Conservation (phyloP, 192 early-diverging fungal species). For the Coemansia sp. region DNA sequence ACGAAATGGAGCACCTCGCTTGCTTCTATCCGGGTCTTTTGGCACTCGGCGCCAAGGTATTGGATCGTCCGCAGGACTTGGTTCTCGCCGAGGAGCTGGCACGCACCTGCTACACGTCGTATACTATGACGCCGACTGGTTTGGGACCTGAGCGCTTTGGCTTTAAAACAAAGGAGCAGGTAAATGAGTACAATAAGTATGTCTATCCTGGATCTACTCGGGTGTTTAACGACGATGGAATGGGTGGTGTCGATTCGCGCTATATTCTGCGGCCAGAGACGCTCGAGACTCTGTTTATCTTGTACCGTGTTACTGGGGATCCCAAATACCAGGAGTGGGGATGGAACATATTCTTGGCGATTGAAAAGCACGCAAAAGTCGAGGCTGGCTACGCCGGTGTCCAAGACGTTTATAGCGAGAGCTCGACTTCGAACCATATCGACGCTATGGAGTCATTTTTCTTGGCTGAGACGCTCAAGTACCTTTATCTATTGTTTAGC, state of each 20-base stretch:
- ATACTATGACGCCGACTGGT: conserved; percentile 72
- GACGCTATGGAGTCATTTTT: conserved; percentile 81
- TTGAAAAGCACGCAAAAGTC: conserved; percentile 78
- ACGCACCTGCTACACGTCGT: conserved; percentile 77
- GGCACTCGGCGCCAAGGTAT: conserved; percentile 67
- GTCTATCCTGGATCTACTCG: neutral
- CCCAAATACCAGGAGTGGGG: conserved; percentile 75
- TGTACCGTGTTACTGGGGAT: conserved; percentile 85
- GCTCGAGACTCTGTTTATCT: conserved; percentile 82
- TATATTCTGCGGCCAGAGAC: conserved; percentile 88
- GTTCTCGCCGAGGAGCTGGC: conserved; percentile 77
- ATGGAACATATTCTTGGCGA: conserved; percentile 84
- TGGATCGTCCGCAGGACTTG: conserved; percentile 64
- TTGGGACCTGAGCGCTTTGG: conserved; percentile 78
- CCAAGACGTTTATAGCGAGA: conserved; percentile 17
- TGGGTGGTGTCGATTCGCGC: neutral
- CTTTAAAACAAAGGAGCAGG: neutral
- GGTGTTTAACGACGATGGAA: conserved; percentile 7
- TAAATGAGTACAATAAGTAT: neutral
- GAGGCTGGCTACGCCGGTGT: conserved; percentile 63
- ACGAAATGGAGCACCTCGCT: conserved; percentile 93
- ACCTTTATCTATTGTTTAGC: conserved; percentile 89
- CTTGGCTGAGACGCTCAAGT: conserved; percentile 95
- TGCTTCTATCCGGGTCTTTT: conserved; percentile 89
- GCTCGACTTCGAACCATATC: neutral